Evolutionary conservation across 202 grass and related monocot species (phyloP).

Genomic region (Zoysia matrella): DNA sequence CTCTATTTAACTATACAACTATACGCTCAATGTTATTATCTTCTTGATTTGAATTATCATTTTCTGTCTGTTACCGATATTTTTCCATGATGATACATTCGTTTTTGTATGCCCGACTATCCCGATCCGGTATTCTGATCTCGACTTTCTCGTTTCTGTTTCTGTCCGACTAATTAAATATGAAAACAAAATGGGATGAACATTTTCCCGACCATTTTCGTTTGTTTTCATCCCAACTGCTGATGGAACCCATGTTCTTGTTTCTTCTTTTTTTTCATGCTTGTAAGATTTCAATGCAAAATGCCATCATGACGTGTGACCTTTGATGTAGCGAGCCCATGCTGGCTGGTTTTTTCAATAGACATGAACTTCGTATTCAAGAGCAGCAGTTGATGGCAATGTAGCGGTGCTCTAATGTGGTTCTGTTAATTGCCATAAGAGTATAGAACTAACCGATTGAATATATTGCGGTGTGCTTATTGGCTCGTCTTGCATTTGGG

Average conservation of each 20-base stretch:
- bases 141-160: too few species aligned
- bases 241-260: neutral
- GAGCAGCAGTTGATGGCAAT: slow-evolving; percentile 1
- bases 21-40: too few species aligned
- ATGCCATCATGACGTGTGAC: neutral
- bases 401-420: neutral
- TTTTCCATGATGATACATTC: too few species aligned
- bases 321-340: neutral
- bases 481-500: neutral
- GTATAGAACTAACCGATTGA: slow-evolving; percentile 10
- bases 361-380: neutral
- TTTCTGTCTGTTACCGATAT: too few species aligned
- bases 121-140: too few species aligned
- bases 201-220: too few species aligned
- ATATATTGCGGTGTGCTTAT: neutral
- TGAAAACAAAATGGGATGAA: too few species aligned
- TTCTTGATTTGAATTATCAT: too few species aligned
- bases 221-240: too few species aligned
- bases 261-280: neutral
- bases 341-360: neutral
- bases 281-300: neutral
- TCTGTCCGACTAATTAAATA: too few species aligned
- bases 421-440: neutral
- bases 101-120: too few species aligned
- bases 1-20: too few species aligned